These are phyloP conservation scores for Penicillium occitanis DNA, from an alignment of 2,329 filamentous ascomycete species.

Conservation along the genomic window DNA sequence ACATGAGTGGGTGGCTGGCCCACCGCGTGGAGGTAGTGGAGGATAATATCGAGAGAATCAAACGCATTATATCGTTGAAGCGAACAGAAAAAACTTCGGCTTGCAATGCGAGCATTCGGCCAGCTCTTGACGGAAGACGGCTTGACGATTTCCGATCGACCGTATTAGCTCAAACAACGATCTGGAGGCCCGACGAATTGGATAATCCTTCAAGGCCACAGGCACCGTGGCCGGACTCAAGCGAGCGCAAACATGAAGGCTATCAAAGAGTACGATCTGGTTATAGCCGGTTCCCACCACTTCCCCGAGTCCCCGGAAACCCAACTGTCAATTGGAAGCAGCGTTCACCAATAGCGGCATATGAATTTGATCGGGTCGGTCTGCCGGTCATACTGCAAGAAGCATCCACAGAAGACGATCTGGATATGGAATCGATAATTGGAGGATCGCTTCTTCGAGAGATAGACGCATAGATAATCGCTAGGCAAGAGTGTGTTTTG, in stretches of 20 bases:
- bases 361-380: slow-evolving; percentile 28
- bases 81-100: slow-evolving; percentile 8
- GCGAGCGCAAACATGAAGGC: slow-evolving; percentile 36
- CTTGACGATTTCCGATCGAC: slow-evolving; percentile 27
- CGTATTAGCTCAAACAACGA: slow-evolving; percentile 30
- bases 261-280: slow-evolving; percentile 32
- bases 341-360: slow-evolving; percentile 25
- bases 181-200: slow-evolving; percentile 28
- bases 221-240: slow-evolving; percentile 33
- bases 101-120: slow-evolving; percentile 14
- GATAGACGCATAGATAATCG: slow-evolving; percentile 19
- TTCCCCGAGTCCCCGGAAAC: slow-evolving; percentile 36
- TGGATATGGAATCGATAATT: slow-evolving; percentile 22
- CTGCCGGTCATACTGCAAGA: slow-evolving; percentile 18
- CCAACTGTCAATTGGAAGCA: slow-evolving; percentile 36
- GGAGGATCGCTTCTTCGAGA: slow-evolving; percentile 23
- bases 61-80: slow-evolving; percentile 20
- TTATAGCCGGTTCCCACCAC: slow-evolving; percentile 32
- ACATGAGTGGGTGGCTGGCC: slow-evolving; percentile 14
- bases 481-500: background rate
- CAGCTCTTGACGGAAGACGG: slow-evolving; percentile 26
- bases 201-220: slow-evolving; percentile 19
- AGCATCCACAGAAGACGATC: slow-evolving; percentile 19
- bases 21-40: slow-evolving; percentile 14
- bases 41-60: slow-evolving; percentile 1